Base-by-base conservation (phyloP, 495 filamentous ascomycete species). In the Penicillium bialowiezense region DNA sequence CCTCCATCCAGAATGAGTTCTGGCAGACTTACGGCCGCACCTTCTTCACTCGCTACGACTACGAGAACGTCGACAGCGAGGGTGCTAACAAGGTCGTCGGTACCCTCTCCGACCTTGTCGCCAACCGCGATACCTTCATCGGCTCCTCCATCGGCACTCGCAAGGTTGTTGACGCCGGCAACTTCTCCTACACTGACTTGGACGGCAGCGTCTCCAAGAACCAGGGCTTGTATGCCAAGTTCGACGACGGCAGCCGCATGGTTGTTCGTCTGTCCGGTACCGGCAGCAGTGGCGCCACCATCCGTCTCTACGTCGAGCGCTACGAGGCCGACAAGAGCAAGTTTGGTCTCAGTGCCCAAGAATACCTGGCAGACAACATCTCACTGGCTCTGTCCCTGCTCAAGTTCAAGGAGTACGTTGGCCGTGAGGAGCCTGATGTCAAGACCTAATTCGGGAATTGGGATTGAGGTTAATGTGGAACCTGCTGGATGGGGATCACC, bases 1-100 rank as follows among this genome's bases (percentile, higher is more conserved):
- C 85, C 52, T 86, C 87, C 59, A 96, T 98, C 70, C 93, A 97
- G 77, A 81, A 88, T 51, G 92, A 96, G 56, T 97, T 98, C 83
- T 98, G 93, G 93, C 80, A 85, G 54, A 90, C 82, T 47, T 98
- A 98, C 64, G 93, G 93, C 55, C 89, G 93, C 34, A 96, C 92
- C 15, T 98, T 97, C 80, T 98, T 98, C 81, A 98, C 93, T 21
- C 90, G 93, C 38, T 97, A 96, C 70, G 93, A 98, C 72, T 98
- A 93, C 73, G 93, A 98, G 73, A 83, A 92, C 50, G 91, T 95
- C 51, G 89, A 95, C 69, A 85, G 82, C 48, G 89, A 89, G 2
- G 91, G 88, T 41, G 95, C 95, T 23, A 88, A 88, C 73, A 89
- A 91, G 73, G 81, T 98, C 34, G 84, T 95, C 35, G 83, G 79